Percentiles rank a stretch among this genome's conserved stretches.
These are phyloP conservation scores for Candida broadrunensis DNA, from an alignment of 805 yeast species.

Conservation along the genomic window DNA sequence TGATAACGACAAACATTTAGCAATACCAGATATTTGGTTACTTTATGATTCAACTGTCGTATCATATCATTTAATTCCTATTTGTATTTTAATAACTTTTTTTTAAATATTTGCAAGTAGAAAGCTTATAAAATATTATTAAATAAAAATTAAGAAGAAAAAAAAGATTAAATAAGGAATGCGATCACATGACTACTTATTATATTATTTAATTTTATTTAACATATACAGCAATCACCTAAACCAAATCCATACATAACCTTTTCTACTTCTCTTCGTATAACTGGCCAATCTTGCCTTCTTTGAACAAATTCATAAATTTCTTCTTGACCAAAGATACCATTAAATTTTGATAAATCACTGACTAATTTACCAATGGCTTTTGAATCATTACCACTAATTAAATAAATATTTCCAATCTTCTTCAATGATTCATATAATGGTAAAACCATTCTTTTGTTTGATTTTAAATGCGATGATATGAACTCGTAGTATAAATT, in stretches of 20 bases:
- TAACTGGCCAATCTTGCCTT: constrained; percentile 79
- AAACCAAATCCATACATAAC: constrained; percentile 91
- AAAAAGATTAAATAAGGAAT: neutral
- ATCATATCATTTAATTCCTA: neutral
- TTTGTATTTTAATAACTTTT: too few species aligned
- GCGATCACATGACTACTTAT: neutral
- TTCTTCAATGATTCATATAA: constrained; percentile 77
- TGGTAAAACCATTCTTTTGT: constrained; percentile 67
- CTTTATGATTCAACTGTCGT: neutral
- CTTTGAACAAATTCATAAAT: constrained; percentile 89
- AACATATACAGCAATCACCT: constrained; percentile 62
- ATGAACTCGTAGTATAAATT: constrained; percentile 77
- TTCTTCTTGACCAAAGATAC: constrained; percentile 88
- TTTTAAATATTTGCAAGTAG: too few species aligned
- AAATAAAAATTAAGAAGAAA: too few species aligned
- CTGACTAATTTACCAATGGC: constrained; percentile 81
- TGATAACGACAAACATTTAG: too few species aligned
- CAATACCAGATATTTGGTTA: too few species aligned
- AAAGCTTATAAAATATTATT: too few species aligned
- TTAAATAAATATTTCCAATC: constrained; percentile 79
- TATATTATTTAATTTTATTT: neutral
- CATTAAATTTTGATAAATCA: constrained; percentile 82
- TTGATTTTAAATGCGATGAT: constrained; percentile 42
- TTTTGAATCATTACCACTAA: constrained; percentile 69
- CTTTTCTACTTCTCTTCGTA: constrained; percentile 80